A percentile compares a stretch with the other conserved stretches of the same genome.
Evolutionary conservation across 257 asterid genomes (phyloP).

Genomic region (Jacaranda mimosifolia): DNA sequence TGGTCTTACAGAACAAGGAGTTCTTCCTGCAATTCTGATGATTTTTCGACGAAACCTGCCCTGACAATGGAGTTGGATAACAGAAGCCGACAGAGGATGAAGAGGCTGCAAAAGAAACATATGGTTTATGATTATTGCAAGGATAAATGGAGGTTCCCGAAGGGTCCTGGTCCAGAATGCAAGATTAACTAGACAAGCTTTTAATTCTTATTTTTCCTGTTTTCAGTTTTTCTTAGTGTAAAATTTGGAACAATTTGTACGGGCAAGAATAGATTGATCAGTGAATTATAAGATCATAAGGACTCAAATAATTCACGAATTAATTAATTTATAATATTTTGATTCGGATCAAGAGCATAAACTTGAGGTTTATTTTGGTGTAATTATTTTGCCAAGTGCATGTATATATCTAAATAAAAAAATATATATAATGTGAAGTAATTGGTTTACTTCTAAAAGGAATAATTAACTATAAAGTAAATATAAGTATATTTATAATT

Average conservation of each 20-base stretch:
- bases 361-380: no score
- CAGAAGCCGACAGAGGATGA: slow-evolving; percentile 49
- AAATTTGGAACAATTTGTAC: not conserved
- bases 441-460: no score
- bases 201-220: no score
- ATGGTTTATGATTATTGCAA: slow-evolving; percentile 70
- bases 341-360: no score
- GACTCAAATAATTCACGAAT: no score
- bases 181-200: slow-evolving; percentile 20
- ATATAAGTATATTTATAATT: no score
- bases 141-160: slow-evolving; percentile 64
- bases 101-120: slow-evolving; percentile 49
- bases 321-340: no score
- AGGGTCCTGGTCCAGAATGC: slow-evolving; percentile 69
- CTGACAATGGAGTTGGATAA: slow-evolving; percentile 51
- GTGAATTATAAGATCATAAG: not conserved
- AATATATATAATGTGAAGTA: no score
- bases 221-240: not conserved
- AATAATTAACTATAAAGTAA: no score
- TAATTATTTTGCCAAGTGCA: no score
- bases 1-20: slow-evolving; percentile 51
- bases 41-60: slow-evolving; percentile 35
- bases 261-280: not conserved
- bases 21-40: slow-evolving; percentile 42
- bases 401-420: no score